These are phyloP conservation scores for Leccinum uliginosum DNA, from an alignment of 768 basidiomycete genomes.

Conservation along the genomic window DNA sequence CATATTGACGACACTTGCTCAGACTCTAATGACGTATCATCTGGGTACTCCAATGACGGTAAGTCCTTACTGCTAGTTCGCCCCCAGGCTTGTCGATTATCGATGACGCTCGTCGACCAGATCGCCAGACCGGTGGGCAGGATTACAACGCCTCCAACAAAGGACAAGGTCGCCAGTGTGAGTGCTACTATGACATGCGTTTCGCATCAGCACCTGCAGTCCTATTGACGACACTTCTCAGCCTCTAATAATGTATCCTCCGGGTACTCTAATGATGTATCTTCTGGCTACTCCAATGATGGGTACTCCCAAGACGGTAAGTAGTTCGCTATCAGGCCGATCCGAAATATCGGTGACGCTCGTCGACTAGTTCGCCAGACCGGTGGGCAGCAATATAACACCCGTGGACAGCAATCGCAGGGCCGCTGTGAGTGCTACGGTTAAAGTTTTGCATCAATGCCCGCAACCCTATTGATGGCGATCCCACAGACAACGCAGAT, in stretches of 20 bases:
- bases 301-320: background rate
- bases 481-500: conserved; percentile 52
- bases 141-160: conserved; percentile 60
- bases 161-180: conserved; percentile 17
- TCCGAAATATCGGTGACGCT: conserved; percentile 7
- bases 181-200: background rate
- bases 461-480: conserved; percentile 3
- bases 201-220: background rate
- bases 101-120: conserved; percentile 26
- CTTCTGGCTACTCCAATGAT: too few species aligned
- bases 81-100: conserved; percentile 7
- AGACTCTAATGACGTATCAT: too few species aligned
- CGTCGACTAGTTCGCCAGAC: conserved; percentile 44
- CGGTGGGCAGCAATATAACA: conserved; percentile 41
- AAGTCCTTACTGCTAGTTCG: background rate
- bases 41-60: background rate
- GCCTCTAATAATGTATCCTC: background rate
- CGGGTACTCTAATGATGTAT: too few species aligned
- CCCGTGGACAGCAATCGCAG: conserved; percentile 14
- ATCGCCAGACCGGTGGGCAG: conserved; percentile 56
- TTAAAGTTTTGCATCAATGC: background rate
- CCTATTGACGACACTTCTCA: background rate
- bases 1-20: too few species aligned
- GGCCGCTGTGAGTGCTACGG: conserved; percentile 22
- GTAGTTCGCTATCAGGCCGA: background rate